Conservation (phyloP, 1,284 basidiomycete genomes). For the Fomitopsis pinicola region DNA sequence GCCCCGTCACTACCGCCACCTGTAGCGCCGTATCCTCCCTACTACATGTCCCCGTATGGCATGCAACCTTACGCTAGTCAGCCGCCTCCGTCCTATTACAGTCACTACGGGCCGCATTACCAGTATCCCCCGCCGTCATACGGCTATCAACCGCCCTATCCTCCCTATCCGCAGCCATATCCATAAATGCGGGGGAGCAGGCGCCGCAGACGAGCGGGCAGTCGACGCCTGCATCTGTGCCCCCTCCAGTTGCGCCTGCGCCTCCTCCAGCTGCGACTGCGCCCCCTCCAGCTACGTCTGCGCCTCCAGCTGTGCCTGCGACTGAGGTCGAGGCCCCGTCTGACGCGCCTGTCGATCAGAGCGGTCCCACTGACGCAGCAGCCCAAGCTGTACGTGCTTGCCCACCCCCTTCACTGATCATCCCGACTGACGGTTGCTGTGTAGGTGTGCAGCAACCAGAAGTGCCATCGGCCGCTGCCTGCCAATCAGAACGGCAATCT, state of each 20-base stretch:
- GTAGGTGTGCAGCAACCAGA: constrained; percentile 24
- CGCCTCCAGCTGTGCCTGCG: too few species aligned
- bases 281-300: not conserved
- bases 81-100: constrained; percentile 12
- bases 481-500: constrained; percentile 23
- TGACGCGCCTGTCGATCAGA: not conserved
- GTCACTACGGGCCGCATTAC: constrained; percentile 11
- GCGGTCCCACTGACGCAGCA: not conserved
- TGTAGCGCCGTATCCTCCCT: constrained; percentile 23
- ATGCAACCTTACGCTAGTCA: constrained; percentile 24
- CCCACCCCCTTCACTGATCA: not conserved
- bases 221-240: not conserved
- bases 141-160: constrained; percentile 11
- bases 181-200: constrained; percentile 5
- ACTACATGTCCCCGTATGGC: constrained; percentile 31
- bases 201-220: not conserved
- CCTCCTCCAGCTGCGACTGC: not conserved
- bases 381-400: not conserved
- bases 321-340: too few species aligned
- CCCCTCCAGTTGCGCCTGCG: too few species aligned
- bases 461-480: constrained; percentile 31
- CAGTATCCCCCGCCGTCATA: constrained; percentile 17
- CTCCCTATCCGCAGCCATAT: constrained; percentile 19
- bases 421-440: not conserved
- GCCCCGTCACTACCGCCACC: not conserved